Evolutionary conservation across 257 asterid genomes (phyloP).

Genomic region (Coffea canephora): DNA sequence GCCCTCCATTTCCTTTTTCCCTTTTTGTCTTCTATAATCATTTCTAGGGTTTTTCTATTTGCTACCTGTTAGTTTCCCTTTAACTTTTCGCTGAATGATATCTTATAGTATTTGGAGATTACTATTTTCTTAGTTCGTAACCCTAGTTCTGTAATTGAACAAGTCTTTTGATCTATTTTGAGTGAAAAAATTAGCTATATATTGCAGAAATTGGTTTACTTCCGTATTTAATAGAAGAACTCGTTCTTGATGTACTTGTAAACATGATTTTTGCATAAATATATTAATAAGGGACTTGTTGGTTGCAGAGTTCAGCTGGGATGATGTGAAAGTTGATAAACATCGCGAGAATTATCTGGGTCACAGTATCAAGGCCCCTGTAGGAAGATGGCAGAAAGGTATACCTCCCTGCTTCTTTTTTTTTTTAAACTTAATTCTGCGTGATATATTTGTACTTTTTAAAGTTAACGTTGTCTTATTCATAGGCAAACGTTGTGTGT

Average conservation of each 20-base stretch:
- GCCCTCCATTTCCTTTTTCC: conserved; percentile 17
- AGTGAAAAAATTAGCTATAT: not conserved
- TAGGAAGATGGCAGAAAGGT: conserved; percentile 99
- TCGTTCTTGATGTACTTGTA: not conserved
- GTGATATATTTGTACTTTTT: not conserved
- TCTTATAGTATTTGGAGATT: not conserved
- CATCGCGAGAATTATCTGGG: conserved; percentile 94
- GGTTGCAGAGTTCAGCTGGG: conserved; percentile 92
- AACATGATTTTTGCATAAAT: not conserved
- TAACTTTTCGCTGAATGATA: not conserved
- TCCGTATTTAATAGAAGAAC: not conserved
- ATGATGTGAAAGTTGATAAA: conserved; percentile 92
- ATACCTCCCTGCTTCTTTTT: not conserved
- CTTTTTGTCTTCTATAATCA: not conserved
- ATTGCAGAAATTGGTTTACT: not conserved
- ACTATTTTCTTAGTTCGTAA: not conserved
- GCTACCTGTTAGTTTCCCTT: no score
- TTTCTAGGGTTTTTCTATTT: no score
- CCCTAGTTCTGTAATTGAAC: not conserved
- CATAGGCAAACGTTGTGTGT: not conserved
- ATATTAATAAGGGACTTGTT: not conserved
- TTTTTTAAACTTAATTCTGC: not conserved
- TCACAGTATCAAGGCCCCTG: conserved; percentile 94
- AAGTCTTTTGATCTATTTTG: not conserved
- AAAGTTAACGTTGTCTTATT: not conserved